Evolutionary conservation across 2,329 filamentous ascomycete genomes (phyloP).

Genomic region (Aspergillus piperis): DNA sequence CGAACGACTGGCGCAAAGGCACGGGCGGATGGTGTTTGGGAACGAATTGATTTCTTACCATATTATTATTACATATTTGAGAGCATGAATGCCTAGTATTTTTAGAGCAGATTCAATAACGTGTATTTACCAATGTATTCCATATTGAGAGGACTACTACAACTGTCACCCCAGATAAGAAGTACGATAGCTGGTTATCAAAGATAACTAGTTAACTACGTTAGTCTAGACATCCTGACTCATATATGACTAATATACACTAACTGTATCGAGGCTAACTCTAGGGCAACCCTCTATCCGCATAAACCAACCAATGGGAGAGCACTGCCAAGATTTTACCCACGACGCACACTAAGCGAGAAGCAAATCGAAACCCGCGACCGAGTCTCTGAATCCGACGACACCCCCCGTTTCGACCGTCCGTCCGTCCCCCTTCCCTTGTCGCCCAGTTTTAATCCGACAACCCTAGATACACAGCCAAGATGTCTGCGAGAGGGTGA

Average conservation of each 20-base stretch:
- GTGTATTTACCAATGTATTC: background rate
- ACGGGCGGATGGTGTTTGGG: constrained; percentile 40
- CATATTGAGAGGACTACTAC: background rate
- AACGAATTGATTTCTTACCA: constrained; percentile 8
- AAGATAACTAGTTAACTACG: background rate
- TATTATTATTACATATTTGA: constrained; percentile 15
- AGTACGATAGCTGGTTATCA: no score
- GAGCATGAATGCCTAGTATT: background rate
- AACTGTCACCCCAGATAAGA: no score
- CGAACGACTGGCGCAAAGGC: constrained; percentile 37
- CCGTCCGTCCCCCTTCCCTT: constrained; percentile 26
- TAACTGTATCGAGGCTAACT: constrained; percentile 28
- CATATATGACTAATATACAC: background rate
- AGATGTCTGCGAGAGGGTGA: constrained; percentile 56
- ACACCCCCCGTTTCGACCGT: constrained; percentile 27
- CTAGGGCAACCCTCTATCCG: constrained; percentile 37
- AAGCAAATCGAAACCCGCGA: constrained; percentile 34
- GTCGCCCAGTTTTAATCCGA: constrained; percentile 39
- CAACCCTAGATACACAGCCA: constrained; percentile 45
- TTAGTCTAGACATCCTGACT: background rate
- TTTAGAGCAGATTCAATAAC: background rate
- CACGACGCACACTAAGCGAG: constrained; percentile 49
- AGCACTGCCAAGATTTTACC: constrained; percentile 45
- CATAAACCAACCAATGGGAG: constrained; percentile 27
- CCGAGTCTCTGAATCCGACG: constrained; percentile 20